Evolutionary conservation across 768 basidiomycete species (phyloP).

Genomic region (Termitomyces sp.): DNA sequence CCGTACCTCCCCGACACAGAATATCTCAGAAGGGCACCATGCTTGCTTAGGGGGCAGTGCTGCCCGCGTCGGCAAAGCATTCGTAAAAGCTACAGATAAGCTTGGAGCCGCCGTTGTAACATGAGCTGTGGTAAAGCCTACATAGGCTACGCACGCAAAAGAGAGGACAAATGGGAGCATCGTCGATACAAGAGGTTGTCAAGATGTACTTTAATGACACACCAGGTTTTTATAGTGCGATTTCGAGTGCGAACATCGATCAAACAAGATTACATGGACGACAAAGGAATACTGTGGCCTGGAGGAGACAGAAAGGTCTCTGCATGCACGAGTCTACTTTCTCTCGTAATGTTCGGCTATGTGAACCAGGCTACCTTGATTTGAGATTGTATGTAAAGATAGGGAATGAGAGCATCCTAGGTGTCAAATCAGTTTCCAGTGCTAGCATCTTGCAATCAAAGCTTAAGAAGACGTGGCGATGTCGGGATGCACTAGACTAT

Average conservation of each 20-base stretch:
- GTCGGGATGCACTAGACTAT: too few relatives aligned
- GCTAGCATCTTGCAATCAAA: too few relatives aligned
- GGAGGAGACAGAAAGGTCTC: too few relatives aligned
- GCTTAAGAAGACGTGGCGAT: too few relatives aligned
- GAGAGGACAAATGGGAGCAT: slow-evolving; percentile 25
- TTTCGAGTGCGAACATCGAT: background rate
- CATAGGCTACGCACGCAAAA: slow-evolving; percentile 12
- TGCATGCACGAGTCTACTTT: too few relatives aligned
- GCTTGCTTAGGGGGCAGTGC: slow-evolving; percentile 63
- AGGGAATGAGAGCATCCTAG: too few relatives aligned
- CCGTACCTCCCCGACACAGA: slow-evolving; percentile 75
- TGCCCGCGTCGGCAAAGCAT: slow-evolving; percentile 61
- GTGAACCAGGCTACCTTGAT: too few relatives aligned
- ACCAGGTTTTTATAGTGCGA: background rate
- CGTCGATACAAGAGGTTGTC: background rate
- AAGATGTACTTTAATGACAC: background rate
- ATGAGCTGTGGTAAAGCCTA: background rate
- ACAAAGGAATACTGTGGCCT: too few relatives aligned
- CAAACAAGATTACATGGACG: background rate
- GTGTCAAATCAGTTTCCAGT: too few relatives aligned
- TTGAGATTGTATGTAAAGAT: too few relatives aligned
- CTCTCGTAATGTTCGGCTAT: too few relatives aligned
- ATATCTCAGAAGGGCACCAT: slow-evolving; percentile 77
- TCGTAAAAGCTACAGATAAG: slow-evolving; percentile 50
- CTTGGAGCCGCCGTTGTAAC: slow-evolving; percentile 63